phyloP scores from a whole-genome alignment of 2,329 filamentous ascomycete genomes.

The Coniella lustricola region DNA sequence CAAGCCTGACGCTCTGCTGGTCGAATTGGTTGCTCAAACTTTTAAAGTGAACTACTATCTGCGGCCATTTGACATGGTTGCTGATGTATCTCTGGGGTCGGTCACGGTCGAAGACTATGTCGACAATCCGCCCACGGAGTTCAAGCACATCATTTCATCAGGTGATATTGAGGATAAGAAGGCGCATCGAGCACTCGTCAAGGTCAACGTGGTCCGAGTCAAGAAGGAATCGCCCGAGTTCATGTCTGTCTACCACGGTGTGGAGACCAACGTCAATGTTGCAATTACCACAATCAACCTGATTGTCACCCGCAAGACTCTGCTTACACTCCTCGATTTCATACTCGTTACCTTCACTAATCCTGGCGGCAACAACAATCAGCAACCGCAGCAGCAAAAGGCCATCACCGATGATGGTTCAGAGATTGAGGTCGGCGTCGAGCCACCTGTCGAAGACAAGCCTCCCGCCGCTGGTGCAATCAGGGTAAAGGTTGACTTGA shows the following conservation, averaged over 20 bases:
- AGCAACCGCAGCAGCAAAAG: slow-evolving; percentile 28
- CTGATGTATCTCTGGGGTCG: slow-evolving; percentile 80
- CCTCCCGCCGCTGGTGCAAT: slow-evolving; percentile 61
- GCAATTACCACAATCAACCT: slow-evolving; percentile 93
- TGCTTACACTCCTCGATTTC: slow-evolving; percentile 90
- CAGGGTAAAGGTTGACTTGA: slow-evolving; percentile 85
- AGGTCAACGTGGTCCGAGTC: slow-evolving; percentile 82
- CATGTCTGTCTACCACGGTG: slow-evolving; percentile 81
- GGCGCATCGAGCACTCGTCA: slow-evolving; percentile 74
- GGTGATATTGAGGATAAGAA: slow-evolving; percentile 64
- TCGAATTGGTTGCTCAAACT: slow-evolving; percentile 82
- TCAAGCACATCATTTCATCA: slow-evolving; percentile 96
- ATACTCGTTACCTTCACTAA: slow-evolving; percentile 84
- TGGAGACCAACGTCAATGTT: slow-evolving; percentile 88
- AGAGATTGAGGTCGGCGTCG: slow-evolving; percentile 30
- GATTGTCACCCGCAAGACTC: slow-evolving; percentile 84
- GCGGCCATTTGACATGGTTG: slow-evolving; percentile 84
- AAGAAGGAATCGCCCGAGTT: slow-evolving; percentile 91
- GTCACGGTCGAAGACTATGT: slow-evolving; percentile 93
- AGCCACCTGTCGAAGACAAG: slow-evolving; percentile 28
- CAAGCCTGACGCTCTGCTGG: slow-evolving; percentile 72
- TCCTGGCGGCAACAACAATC: slow-evolving; percentile 31
- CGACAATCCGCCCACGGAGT: slow-evolving; percentile 78
- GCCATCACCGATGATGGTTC: slow-evolving; percentile 33
- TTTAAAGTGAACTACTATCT: slow-evolving; percentile 87